Base-by-base conservation (phyloP, 2,329 filamentous ascomycete genomes). In the Thielaviopsis punctulata region DNA sequence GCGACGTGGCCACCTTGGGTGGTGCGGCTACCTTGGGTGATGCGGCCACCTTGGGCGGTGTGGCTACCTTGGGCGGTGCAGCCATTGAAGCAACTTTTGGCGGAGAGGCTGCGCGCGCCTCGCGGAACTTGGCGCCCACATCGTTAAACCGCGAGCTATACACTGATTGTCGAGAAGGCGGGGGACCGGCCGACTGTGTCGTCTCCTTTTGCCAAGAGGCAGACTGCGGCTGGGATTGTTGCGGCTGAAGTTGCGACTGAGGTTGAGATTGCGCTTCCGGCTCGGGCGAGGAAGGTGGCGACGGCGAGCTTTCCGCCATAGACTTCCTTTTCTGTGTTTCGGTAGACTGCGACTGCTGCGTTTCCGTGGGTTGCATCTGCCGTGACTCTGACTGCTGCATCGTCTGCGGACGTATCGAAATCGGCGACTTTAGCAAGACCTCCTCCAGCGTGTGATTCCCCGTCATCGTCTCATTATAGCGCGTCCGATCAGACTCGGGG, bases 111-210 rank as follows among this genome's bases (percentile, higher is more conserved):
- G 53, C 46, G 23, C 53, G 46, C 9, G 21, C 49, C 33, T 52
- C 53, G 8, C 49, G 23, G 21, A 55, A 45, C 45, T 52, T 49
- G 2, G 53, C 46, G 18, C 41, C 52, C 30, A 55, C 43, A 27
- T 55, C 53, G 23, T 24, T 52, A 39, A 55, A 55, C 19, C 49
- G 43, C 19, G 49, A 52, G 9, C 53, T 49, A 43, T 49, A 55
- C 15, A 48, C 13, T 13, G 52, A 54, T 33, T 51, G 49, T 18
- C 43, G 49, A 7, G 18, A 19, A 21, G 45, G 52, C 44, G 25
- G 52, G 43, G 33, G 19, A 24, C 55, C 54, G 3, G 30, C 13
- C 13, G 30, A 36, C 30, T 36, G 9, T 33, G 27, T 33, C 27
- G 27, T 33, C 3, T 10, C 30, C 30, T 36, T 36, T 36, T 36